These are phyloP conservation scores for Populus hybrid DNA, from an alignment of 441 rosid species.

Conservation along the genomic window DNA sequence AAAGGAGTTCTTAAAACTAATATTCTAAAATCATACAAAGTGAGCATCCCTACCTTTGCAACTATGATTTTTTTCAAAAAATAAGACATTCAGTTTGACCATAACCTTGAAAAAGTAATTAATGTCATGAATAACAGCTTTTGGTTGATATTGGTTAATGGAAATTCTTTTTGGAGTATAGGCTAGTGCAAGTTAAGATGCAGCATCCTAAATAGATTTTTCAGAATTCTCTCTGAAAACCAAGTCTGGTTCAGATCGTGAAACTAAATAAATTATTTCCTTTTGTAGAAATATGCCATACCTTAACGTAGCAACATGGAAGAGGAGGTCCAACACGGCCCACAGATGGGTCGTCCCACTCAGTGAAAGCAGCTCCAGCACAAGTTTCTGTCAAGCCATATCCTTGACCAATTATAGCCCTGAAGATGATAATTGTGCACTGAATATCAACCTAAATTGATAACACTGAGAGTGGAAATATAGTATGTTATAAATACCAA, in stretches of 20 bases:
- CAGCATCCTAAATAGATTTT: neutral
- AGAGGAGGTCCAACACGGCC: conserved; percentile 97
- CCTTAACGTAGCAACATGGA: conserved; percentile 79
- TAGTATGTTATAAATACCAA: neutral
- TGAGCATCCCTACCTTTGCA: neutral
- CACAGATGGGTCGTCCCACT: conserved; percentile 65
- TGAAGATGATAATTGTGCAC: conserved; percentile 20
- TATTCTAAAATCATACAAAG: neutral
- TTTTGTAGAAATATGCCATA: conserved; percentile 19
- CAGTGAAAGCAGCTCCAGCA: conserved; percentile 93
- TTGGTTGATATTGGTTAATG: neutral
- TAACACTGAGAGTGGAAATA: conserved; percentile 1
- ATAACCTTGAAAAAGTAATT: neutral
- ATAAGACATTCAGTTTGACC: neutral
- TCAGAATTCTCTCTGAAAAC: neutral
- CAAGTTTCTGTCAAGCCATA: conserved; percentile 96
- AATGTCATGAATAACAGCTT: neutral
- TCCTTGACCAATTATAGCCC: conserved; percentile 87
- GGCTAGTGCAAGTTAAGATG: neutral
- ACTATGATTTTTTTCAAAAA: neutral
- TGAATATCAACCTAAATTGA: conserved; percentile 13
- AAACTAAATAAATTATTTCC: conserved; percentile 7
- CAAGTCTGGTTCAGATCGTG: neutral
- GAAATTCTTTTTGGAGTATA: neutral
- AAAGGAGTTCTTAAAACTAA: conserved; percentile 3